Conservation (phyloP, 306 rosid species). For the Crotalaria pallida region DNA sequence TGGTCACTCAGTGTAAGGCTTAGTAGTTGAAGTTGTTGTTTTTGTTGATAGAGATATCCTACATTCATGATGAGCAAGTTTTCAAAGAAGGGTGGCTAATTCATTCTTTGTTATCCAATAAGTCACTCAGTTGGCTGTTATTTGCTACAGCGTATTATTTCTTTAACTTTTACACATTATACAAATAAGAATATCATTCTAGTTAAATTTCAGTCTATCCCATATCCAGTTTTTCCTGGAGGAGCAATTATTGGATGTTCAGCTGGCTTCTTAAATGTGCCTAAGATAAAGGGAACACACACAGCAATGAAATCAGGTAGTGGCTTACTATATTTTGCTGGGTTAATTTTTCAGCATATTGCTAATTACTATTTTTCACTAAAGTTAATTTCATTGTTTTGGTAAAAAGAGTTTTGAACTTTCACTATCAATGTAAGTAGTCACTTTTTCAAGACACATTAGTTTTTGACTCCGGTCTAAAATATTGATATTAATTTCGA, state of each 20-base stretch:
- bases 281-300: slow-evolving; percentile 92
- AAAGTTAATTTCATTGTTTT: slow-evolving; percentile 5
- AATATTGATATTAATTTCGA: background rate
- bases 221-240: slow-evolving; percentile 99
- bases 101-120: slow-evolving; percentile 2
- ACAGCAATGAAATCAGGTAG: slow-evolving; percentile 98
- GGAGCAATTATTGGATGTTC: slow-evolving; percentile 96
- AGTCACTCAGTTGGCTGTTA: background rate
- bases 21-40: background rate
- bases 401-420: background rate
- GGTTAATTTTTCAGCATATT: background rate
- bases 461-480: slow-evolving; percentile 3
- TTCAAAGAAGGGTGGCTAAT: background rate
- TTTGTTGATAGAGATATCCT: background rate
- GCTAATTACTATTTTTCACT: background rate
- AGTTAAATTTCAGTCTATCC: slow-evolving; percentile 98
- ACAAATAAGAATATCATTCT: slow-evolving; percentile 54
- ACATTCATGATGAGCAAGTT: slow-evolving; percentile 11
- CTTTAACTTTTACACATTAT: slow-evolving; percentile 10
- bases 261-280: slow-evolving; percentile 91
- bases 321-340: background rate
- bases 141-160: background rate
- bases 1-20: slow-evolving; percentile 4
- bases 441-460: slow-evolving; percentile 1
- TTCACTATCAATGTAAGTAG: background rate